Evolutionary conservation across 139 green algal genomes (phyloP).

Genomic region (Diplosphaera chodatii): DNA sequence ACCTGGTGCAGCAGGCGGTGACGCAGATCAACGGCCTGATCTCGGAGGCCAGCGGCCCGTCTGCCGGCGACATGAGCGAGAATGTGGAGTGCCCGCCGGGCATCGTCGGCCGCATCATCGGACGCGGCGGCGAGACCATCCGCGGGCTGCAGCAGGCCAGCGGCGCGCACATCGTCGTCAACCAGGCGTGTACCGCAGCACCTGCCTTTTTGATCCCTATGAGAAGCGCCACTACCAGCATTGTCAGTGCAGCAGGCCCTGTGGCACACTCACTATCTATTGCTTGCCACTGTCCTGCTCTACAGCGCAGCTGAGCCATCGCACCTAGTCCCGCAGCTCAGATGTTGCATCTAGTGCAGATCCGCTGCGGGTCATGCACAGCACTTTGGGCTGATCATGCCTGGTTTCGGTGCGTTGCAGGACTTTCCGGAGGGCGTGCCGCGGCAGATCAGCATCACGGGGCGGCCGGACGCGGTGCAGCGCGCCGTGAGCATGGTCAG

Average conservation of each 20-base stretch:
- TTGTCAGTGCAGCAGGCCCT: too few relatives aligned
- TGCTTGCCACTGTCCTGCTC: too few relatives aligned
- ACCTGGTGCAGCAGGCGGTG: slow-evolving; percentile 45
- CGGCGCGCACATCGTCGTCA: slow-evolving; percentile 66
- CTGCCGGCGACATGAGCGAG: slow-evolving; percentile 6
- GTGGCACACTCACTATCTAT: too few relatives aligned
- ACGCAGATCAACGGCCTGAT: slow-evolving; percentile 9
- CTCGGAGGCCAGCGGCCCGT: not conserved
- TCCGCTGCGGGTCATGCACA: too few relatives aligned
- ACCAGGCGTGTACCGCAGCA: slow-evolving; percentile 28
- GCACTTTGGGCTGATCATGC: too few relatives aligned
- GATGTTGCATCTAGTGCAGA: too few relatives aligned
- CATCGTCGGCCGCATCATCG: slow-evolving; percentile 93
- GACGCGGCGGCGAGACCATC: slow-evolving; percentile 94
- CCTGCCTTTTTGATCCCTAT: slow-evolving; percentile 11
- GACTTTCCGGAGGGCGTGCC: slow-evolving; percentile 47
- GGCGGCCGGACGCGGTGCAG: slow-evolving; percentile 49
- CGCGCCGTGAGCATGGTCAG: slow-evolving; percentile 66
- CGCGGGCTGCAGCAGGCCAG: slow-evolving; percentile 82
- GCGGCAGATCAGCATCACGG: slow-evolving; percentile 67
- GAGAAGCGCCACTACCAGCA: too few relatives aligned
- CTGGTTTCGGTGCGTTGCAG: too few relatives aligned
- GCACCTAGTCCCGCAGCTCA: too few relatives aligned
- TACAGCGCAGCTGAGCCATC: too few relatives aligned
- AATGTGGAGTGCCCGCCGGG: slow-evolving; percentile 63